phyloP scores from a whole-genome alignment of 768 basidiomycete genomes.

The Boletus tylopilopsis region DNA sequence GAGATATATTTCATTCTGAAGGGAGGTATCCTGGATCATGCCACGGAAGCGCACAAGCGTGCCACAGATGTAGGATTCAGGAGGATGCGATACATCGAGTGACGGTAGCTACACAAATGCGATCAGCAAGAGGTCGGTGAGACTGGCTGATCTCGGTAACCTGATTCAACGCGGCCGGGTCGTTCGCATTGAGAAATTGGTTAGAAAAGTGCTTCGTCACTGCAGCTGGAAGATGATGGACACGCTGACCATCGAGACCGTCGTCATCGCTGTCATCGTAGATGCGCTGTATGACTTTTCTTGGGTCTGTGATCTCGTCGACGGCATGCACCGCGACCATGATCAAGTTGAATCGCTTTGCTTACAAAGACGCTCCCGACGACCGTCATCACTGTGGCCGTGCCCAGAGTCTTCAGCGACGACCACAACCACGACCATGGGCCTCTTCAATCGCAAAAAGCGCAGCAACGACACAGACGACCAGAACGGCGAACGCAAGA shows the following conservation, averaged over 20 bases:
- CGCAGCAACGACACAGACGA: constrained; percentile 34
- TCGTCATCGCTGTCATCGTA: constrained; percentile 32
- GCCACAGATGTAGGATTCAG: constrained; percentile 46
- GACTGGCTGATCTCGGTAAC: constrained; percentile 14
- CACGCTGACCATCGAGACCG: background rate
- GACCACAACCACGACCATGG: constrained; percentile 38
- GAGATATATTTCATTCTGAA: constrained; percentile 70
- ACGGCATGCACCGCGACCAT: constrained; percentile 54
- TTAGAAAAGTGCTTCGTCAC: constrained; percentile 47
- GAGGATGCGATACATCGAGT: constrained; percentile 46
- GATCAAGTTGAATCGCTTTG: background rate
- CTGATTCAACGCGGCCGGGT: constrained; percentile 26
- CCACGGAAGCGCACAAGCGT: constrained; percentile 67
- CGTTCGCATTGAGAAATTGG: constrained; percentile 37
- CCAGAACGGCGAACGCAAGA: constrained; percentile 52
- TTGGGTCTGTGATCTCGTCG: constrained; percentile 50
- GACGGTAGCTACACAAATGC: constrained; percentile 49
- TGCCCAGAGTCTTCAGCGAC: constrained; percentile 7
- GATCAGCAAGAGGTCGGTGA: background rate
- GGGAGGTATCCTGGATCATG: constrained; percentile 82
- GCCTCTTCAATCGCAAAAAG: constrained; percentile 56
- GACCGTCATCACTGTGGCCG: constrained; percentile 6
- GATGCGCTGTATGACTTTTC: constrained; percentile 45
- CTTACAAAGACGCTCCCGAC: constrained; percentile 14
- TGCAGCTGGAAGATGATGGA: constrained; percentile 33